phyloP scores from a whole-genome alignment of 805 yeast species.

The Candida sanyiensis region DNA sequence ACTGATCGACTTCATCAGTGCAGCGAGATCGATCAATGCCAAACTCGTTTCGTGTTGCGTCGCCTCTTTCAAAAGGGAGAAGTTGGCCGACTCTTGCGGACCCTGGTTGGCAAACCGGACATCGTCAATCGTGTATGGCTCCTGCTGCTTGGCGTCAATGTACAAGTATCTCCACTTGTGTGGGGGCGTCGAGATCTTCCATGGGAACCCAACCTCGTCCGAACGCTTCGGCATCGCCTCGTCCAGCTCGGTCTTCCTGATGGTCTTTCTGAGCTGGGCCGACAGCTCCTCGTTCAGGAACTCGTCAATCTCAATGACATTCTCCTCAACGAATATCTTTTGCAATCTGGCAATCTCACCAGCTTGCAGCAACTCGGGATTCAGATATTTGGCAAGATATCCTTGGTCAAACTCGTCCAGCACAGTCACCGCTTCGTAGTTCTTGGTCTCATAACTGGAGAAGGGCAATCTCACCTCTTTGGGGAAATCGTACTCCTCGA shows the following conservation, averaged over 20 bases:
- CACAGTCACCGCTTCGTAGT: conserved; percentile 14
- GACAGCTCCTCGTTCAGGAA: conserved; percentile 58
- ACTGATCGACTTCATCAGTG: conserved; percentile 51
- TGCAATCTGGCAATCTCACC: conserved; percentile 39
- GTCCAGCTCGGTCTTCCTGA: conserved; percentile 58
- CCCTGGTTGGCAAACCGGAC: conserved; percentile 31
- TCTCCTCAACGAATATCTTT: conserved; percentile 55
- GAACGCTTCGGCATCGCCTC: conserved; percentile 51
- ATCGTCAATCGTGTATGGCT: conserved; percentile 27
- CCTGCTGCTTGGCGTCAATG: conserved; percentile 55
- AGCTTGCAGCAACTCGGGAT: conserved; percentile 42
- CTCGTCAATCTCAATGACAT: conserved; percentile 59
- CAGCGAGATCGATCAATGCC: conserved; percentile 47
- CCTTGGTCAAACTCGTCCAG: conserved; percentile 34
- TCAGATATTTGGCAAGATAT: conserved; percentile 51
- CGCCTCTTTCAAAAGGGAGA: conserved; percentile 30
- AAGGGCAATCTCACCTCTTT: conserved; percentile 47
- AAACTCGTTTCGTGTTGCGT: conserved; percentile 27
- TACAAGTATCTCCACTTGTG: conserved; percentile 87
- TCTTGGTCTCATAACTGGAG: conserved; percentile 33
- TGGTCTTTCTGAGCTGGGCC: conserved; percentile 35
- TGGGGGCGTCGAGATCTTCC: conserved; percentile 92
- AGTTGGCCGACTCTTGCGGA: conserved; percentile 52
- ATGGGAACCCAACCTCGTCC: conserved; percentile 56
- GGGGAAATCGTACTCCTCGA: conserved; percentile 80